Evolutionary conservation across 2,329 filamentous ascomycete genomes (phyloP), one percentile per base, ranked within the genome.

Genomic region (Fusarium dimerum): DNA sequence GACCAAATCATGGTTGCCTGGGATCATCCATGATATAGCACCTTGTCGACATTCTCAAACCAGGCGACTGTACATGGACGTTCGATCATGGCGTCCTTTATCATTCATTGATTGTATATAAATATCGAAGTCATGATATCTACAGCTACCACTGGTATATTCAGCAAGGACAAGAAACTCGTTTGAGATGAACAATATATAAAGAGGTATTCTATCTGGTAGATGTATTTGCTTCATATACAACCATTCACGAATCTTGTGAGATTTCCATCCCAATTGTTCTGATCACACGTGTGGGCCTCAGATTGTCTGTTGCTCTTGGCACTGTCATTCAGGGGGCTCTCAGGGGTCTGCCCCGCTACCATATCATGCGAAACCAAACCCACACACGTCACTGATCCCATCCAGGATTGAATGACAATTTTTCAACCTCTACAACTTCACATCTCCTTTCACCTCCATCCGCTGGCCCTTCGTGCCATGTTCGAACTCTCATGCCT

Each of bases 401-500:
- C n/a, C 5, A 16, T 39, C 9, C n/a, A 39, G n/a, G 5, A 9
- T 39, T 39, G 12, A 39, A 39, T 39, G 36, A 39, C 5, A 39
- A 39, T 16, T 16, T 39, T 39, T 39, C 36, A 39, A 40, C n/a
- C 39, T 40, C 32, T 36, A 6, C 32, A 36, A 36, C 32, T 11
- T 36, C 13, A 4, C 32, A 12, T 36, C 32, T 15, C 10, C 32
- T 36, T 9, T 36, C 32, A 15, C 32, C 32, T 11, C 10, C 32
- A 36, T 36, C 32, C 4, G 32, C 13, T 15, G 3, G 54, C 51
- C 62, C 58, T 40, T 39, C 54, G 60, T 62, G 62, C 58, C 62
- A 64, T 65, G 62, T 60, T 53, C 32, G 45, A 61, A 50, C 49
- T 42, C 43, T 52, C 44, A 65, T 65, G 62, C 58, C 59, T 50